Conservation (phyloP, 2,329 filamentous ascomycete genomes). For the Moelleriella libera region DNA sequence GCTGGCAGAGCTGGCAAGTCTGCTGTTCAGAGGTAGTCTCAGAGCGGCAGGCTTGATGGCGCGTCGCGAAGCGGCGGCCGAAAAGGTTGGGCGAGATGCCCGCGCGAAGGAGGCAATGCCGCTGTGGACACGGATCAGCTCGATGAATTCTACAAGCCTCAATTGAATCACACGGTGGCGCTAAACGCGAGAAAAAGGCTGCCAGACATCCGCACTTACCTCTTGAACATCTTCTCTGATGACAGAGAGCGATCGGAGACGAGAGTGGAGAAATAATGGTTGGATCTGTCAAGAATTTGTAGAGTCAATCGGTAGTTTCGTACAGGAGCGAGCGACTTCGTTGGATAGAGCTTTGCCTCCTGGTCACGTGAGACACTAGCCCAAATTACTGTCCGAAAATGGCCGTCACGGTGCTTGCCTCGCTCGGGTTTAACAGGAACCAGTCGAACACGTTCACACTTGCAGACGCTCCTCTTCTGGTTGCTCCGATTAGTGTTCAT, state of each 20-base stretch:
- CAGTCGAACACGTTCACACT: too few relatives aligned
- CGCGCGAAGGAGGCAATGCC: slow-evolving; percentile 52
- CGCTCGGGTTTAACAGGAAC: neutral
- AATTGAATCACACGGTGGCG: slow-evolving; percentile 19
- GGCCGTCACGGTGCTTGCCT: slow-evolving; percentile 1
- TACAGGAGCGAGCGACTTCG: slow-evolving; percentile 26
- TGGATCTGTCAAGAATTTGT: slow-evolving; percentile 33
- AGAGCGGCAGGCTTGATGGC: slow-evolving; percentile 41
- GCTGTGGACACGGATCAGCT: slow-evolving; percentile 32
- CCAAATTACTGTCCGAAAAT: slow-evolving; percentile 1
- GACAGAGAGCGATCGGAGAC: slow-evolving; percentile 49
- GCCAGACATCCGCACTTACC: slow-evolving; percentile 38
- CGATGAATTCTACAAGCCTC: slow-evolving; percentile 25
- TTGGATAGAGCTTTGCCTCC: slow-evolving; percentile 28
- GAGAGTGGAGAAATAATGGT: slow-evolving; percentile 42
- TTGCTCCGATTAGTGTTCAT: too few relatives aligned
- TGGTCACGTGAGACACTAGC: slow-evolving; percentile 23
- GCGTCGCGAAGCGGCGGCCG: slow-evolving; percentile 41
- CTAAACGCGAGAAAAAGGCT: slow-evolving; percentile 9
- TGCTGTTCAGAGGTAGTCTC: slow-evolving; percentile 39
- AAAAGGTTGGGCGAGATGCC: slow-evolving; percentile 46
- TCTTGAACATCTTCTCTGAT: slow-evolving; percentile 73
- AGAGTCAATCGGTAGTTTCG: slow-evolving; percentile 35
- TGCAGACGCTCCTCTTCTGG: too few relatives aligned
- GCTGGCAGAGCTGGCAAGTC: slow-evolving; percentile 43